Percentiles rank a stretch among this genome's conserved stretches.
phyloP scores from a whole-genome alignment of 163 green algal species.

The Scenedesmus sp. region DNA sequence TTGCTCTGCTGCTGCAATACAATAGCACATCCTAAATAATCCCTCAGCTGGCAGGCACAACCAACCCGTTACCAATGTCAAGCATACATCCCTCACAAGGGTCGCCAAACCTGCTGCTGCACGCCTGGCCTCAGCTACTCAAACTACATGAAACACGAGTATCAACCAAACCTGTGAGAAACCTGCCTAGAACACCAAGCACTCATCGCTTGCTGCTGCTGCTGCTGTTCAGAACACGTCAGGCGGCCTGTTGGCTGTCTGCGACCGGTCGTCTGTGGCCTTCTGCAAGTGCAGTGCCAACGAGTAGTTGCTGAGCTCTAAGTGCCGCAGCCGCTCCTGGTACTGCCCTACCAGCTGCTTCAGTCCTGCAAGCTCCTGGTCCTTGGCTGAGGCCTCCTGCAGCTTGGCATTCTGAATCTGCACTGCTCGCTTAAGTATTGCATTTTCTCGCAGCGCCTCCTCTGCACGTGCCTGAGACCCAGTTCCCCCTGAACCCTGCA shows the following conservation, averaged over 20 bases:
- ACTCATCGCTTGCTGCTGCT: not conserved
- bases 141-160: not conserved
- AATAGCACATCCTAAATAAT: not conserved
- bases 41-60: not conserved
- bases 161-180: not conserved
- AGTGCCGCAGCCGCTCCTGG: conserved; percentile 77
- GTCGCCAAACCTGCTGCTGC: not conserved
- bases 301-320: conserved; percentile 90
- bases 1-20: no score
- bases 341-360: conserved; percentile 73
- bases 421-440: conserved; percentile 90
- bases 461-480: conserved; percentile 16
- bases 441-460: conserved; percentile 79
- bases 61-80: no score
- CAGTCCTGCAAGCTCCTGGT: conserved; percentile 76
- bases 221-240: conserved; percentile 47
- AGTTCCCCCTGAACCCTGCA: not conserved
- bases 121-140: not conserved
- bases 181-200: not conserved
- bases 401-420: conserved; percentile 83
- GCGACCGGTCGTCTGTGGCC: conserved; percentile 36
- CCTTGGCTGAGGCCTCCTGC: conserved; percentile 69
- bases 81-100: not conserved
- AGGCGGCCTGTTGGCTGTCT: conserved; percentile 38
- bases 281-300: conserved; percentile 87